phyloP scores from a whole-genome alignment of 139 green algal genomes.

The Nannochloris sp. region DNA sequence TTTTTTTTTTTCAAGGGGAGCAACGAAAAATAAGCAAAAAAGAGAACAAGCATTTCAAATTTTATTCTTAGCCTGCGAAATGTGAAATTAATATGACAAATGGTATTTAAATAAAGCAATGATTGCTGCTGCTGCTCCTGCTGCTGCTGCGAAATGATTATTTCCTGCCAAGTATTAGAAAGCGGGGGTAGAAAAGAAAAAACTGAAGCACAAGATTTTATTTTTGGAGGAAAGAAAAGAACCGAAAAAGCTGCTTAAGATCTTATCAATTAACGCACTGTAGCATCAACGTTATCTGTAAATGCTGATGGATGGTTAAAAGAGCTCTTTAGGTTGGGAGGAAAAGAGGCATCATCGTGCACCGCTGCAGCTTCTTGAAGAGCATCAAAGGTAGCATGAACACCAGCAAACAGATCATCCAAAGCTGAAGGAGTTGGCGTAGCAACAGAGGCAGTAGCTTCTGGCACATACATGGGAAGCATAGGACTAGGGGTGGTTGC shows the following conservation, averaged over 20 bases:
- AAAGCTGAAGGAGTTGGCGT: constrained; percentile 11
- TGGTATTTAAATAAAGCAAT: too few species aligned
- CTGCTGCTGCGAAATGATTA: too few species aligned
- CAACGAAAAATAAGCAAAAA: too few species aligned
- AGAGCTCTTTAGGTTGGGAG: background rate
- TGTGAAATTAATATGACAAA: too few species aligned
- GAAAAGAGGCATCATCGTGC: background rate
- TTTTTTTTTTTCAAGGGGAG: too few species aligned
- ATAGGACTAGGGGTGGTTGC: background rate
- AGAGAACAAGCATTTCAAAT: too few species aligned
- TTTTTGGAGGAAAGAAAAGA: too few species aligned
- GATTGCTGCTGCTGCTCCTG: too few species aligned
- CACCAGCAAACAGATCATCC: constrained; percentile 4
- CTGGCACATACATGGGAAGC: background rate
- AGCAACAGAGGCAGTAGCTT: background rate
- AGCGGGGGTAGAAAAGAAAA: too few species aligned
- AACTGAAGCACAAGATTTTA: too few species aligned
- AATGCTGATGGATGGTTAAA: background rate
- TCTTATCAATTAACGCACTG: background rate
- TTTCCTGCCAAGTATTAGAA: too few species aligned
- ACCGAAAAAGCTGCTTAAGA: background rate
- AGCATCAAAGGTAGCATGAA: background rate
- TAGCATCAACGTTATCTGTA: background rate
- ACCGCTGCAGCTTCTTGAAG: background rate
- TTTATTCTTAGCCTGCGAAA: too few species aligned